Conservation (phyloP, 257 asterid genomes). For the Solanum rostratum region DNA sequence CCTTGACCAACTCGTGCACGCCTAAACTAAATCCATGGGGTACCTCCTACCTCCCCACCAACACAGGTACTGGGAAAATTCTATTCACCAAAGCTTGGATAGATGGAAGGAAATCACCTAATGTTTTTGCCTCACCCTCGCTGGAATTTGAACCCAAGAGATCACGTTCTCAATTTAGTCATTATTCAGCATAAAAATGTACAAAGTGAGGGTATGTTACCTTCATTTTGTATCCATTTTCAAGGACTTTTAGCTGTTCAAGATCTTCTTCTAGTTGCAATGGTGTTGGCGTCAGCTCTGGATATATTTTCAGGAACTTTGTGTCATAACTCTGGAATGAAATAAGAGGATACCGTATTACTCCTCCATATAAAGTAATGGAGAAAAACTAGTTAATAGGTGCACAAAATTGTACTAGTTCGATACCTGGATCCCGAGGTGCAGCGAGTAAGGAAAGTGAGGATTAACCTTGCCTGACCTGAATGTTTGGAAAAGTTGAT, state of each 20-base stretch:
- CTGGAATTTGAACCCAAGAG: neutral
- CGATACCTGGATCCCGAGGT: slow-evolving; percentile 84
- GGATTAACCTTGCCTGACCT: slow-evolving; percentile 72
- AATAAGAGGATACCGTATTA: neutral
- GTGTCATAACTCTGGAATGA: slow-evolving; percentile 67
- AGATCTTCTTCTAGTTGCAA: slow-evolving; percentile 96
- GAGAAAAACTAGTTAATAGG: neutral
- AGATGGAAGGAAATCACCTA: neutral
- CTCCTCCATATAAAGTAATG: neutral
- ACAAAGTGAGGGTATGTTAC: slow-evolving; percentile 11
- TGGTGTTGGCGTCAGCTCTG: slow-evolving; percentile 73
- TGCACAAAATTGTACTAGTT: neutral
- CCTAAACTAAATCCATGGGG: neutral
- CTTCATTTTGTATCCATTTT: slow-evolving; percentile 96
- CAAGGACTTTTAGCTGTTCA: slow-evolving; percentile 90
- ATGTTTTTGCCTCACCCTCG: neutral
- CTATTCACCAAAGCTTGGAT: neutral
- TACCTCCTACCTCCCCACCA: neutral
- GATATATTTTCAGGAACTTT: slow-evolving; percentile 63
- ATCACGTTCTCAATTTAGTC: neutral
- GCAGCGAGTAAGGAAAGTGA: slow-evolving; percentile 79
- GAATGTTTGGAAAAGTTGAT: neutral
- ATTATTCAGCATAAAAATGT: neutral
- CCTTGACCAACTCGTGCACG: neutral
- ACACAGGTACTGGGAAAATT: neutral